A percentile compares a stretch with the other conserved stretches of the same genome.
Evolutionary conservation across 1,284 basidiomycete genomes (phyloP).

Genomic region (Trametes pubescens): DNA sequence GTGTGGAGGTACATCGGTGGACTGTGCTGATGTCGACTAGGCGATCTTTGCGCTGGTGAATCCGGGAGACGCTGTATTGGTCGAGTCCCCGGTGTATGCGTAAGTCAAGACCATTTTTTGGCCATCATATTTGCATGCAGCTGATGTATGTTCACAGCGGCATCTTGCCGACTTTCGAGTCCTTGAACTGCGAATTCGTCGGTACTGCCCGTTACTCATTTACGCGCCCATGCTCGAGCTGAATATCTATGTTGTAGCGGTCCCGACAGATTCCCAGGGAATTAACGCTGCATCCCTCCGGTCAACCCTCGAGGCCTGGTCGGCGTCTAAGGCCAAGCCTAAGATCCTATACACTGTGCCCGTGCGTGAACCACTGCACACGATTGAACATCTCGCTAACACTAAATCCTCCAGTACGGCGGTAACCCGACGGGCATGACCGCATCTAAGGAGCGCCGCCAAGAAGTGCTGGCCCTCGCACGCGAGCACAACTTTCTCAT

Average conservation of each 20-base stretch:
- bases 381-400: slow-evolving; percentile 49
- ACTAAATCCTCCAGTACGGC: slow-evolving; percentile 66
- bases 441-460: slow-evolving; percentile 75
- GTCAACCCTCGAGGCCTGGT: slow-evolving; percentile 79
- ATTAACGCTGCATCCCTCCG: slow-evolving; percentile 72
- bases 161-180: slow-evolving; percentile 67
- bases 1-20: not conserved
- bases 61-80: slow-evolving; percentile 82
- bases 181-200: slow-evolving; percentile 63
- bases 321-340: slow-evolving; percentile 73
- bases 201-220: slow-evolving; percentile 47
- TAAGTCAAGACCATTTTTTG: slow-evolving; percentile 45
- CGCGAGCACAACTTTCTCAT: slow-evolving; percentile 84
- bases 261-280: slow-evolving; percentile 86
- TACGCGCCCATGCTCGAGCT: not conserved
- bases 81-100: slow-evolving; percentile 92
- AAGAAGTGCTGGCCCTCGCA: slow-evolving; percentile 80
- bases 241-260: slow-evolving; percentile 54
- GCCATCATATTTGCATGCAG: slow-evolving; percentile 1
- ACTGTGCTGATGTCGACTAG: slow-evolving; percentile 44
- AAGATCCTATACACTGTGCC: slow-evolving; percentile 87
- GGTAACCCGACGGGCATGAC: slow-evolving; percentile 89
- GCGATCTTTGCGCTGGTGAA: slow-evolving; percentile 71
- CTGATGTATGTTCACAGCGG: slow-evolving; percentile 50
- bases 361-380: slow-evolving; percentile 67